phyloP scores from a whole-genome alignment of 1,139 yeast species.

The Debaryomyces sp. region DNA sequence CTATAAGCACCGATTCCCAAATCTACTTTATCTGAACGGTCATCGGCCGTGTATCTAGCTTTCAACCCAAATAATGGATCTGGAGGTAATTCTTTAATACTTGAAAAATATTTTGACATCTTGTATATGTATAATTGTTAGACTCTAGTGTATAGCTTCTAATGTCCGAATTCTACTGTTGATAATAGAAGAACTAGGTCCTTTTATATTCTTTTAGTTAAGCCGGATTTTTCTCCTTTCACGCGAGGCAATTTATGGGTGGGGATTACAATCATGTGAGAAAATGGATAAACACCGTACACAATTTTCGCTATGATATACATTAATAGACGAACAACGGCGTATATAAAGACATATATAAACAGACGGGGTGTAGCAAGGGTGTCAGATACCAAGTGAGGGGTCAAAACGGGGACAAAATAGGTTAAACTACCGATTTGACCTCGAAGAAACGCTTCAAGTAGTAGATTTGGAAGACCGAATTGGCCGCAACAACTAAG shows the following conservation, averaged over 20 bases:
- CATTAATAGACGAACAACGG: not conserved
- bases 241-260: constrained; percentile 6
- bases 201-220: not conserved
- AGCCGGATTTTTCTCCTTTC: constrained; percentile 1
- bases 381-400: not conserved
- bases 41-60: constrained; percentile 69
- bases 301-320: not conserved
- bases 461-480: constrained; percentile 91
- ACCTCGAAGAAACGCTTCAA: constrained; percentile 95
- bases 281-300: not conserved
- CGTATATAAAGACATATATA: constrained; percentile 3
- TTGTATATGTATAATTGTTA: constrained; percentile 6
- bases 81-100: constrained; percentile 65
- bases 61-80: constrained; percentile 85
- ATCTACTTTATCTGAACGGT: constrained; percentile 73
- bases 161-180: not conserved
- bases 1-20: constrained; percentile 97
- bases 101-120: constrained; percentile 46
- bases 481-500: constrained; percentile 80
- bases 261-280: constrained; percentile 9
- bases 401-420: not conserved
- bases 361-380: not conserved
- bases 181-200: not conserved
- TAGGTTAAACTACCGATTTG: constrained; percentile 70
- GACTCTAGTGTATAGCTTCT: not conserved